These are phyloP conservation scores for Cyathus striatus DNA, from an alignment of 768 basidiomycete genomes.

Conservation along the genomic window DNA sequence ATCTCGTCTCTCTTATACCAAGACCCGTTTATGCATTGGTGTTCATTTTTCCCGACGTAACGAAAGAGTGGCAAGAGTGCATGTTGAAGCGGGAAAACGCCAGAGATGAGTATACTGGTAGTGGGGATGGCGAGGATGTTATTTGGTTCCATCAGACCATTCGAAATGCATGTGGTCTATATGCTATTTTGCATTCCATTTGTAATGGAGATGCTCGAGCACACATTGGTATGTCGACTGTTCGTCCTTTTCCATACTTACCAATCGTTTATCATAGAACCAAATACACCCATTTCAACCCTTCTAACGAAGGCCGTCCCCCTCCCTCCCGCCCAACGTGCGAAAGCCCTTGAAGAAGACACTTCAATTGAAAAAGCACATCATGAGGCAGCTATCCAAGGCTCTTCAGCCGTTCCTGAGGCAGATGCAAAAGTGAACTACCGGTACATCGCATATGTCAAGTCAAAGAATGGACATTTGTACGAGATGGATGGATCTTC, in stretches of 20 bases:
- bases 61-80: constrained; percentile 13
- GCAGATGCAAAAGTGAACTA: too few relatives aligned
- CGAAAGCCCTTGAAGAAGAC: too few relatives aligned
- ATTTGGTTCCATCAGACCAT: constrained; percentile 34
- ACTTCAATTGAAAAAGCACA: too few relatives aligned
- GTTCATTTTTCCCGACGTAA: constrained; percentile 20
- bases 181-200: constrained; percentile 27
- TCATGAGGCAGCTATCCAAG: too few relatives aligned
- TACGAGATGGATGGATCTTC: constrained; percentile 28
- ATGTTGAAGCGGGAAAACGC: constrained; percentile 15
- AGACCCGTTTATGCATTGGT: constrained; percentile 25
- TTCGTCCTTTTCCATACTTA: too few relatives aligned
- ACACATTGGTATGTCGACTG: constrained; percentile 20
- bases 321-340: too few relatives aligned
- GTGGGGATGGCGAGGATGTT: constrained; percentile 23
- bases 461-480: constrained; percentile 18
- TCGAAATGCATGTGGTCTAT: constrained; percentile 32
- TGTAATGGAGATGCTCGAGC: constrained; percentile 18
- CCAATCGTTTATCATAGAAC: too few relatives aligned
- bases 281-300: too few relatives aligned
- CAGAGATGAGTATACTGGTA: constrained; percentile 19
- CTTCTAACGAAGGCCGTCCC: too few relatives aligned
- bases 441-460: too few relatives aligned
- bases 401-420: too few relatives aligned
- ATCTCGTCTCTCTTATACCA: constrained; percentile 24